A percentile compares a stretch with the other conserved stretches of the same genome.
Evolutionary conservation across 2,329 filamentous ascomycete species (phyloP).

Genomic region (Alternaria incomplexa): DNA sequence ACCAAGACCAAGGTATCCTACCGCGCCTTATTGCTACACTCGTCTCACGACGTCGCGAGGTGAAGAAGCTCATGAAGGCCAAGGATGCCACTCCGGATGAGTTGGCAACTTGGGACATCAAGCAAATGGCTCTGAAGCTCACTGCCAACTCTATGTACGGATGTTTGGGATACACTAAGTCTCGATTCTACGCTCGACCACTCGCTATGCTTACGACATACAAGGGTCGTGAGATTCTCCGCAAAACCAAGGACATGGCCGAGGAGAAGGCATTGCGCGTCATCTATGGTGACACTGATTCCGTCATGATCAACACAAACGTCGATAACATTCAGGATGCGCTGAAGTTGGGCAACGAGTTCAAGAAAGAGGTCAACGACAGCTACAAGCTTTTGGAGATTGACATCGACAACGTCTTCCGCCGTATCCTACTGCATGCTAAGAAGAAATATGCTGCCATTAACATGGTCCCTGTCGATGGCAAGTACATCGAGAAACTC

Average conservation of each 20-base stretch:
- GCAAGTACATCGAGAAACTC: constrained; percentile 90
- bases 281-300: constrained; percentile 98
- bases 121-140: constrained; percentile 93
- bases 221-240: constrained; percentile 96
- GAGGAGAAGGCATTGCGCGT: constrained; percentile 90
- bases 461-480: constrained; percentile 87
- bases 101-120: constrained; percentile 95
- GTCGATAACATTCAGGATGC: constrained; percentile 92
- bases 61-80: constrained; percentile 97
- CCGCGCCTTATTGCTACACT: constrained; percentile 91
- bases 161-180: constrained; percentile 95
- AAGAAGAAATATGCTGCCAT: constrained; percentile 99
- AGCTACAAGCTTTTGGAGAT: constrained; percentile 93
- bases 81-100: constrained; percentile 85
- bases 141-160: constrained; percentile 99
- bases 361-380: constrained; percentile 94
- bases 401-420: constrained; percentile 97
- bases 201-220: constrained; percentile 94
- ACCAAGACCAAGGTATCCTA: constrained; percentile 82
- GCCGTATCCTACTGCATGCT: constrained; percentile 88
- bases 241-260: constrained; percentile 93
- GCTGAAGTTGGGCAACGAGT: constrained; percentile 88
- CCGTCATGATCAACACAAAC: constrained; percentile 99
- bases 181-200: constrained; percentile 94
- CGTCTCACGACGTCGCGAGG: constrained; percentile 84